Evolutionary conservation across 345 rosid genomes (phyloP).

Genomic region (Toxicodendron radicans): DNA sequence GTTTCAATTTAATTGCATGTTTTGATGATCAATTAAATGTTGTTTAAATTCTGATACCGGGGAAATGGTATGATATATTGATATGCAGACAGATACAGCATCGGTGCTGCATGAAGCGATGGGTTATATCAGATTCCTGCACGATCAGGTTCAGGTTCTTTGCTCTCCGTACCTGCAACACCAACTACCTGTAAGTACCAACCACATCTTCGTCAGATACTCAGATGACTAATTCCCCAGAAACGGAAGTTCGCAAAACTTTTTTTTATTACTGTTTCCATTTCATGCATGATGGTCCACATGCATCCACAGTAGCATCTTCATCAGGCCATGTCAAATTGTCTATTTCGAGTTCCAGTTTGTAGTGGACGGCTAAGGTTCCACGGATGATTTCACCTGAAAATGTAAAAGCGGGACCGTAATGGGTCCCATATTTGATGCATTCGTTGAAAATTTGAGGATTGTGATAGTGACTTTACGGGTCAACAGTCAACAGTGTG

Average conservation of each 20-base stretch:
- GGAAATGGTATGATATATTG: constrained; percentile 17
- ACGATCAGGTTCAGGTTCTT: constrained; percentile 88
- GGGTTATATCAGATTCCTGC: constrained; percentile 94
- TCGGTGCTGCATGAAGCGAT: constrained; percentile 94
- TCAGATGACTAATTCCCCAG: background rate
- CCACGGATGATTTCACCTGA: background rate
- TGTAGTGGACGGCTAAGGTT: constrained; percentile 2
- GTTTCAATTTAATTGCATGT: background rate
- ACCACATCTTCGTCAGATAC: background rate
- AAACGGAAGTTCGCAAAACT: background rate
- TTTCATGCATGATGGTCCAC: background rate
- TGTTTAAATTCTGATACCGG: background rate
- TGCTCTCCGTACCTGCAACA: constrained; percentile 77
- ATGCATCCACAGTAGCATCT: constrained; percentile 2
- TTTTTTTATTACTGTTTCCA: background rate
- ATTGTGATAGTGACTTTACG: background rate
- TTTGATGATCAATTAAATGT: background rate
- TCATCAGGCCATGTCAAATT: background rate
- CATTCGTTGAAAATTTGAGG: background rate
- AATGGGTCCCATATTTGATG: background rate
- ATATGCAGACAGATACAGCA: constrained; percentile 89
- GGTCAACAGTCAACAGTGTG: too few species aligned
- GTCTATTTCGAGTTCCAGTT: background rate
- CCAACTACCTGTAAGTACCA: constrained; percentile 39
- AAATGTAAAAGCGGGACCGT: background rate